Evolutionary conservation across 257 asterid species (phyloP), one percentile per base, ranked within the genome.

Genomic region (Plantago ovata): DNA sequence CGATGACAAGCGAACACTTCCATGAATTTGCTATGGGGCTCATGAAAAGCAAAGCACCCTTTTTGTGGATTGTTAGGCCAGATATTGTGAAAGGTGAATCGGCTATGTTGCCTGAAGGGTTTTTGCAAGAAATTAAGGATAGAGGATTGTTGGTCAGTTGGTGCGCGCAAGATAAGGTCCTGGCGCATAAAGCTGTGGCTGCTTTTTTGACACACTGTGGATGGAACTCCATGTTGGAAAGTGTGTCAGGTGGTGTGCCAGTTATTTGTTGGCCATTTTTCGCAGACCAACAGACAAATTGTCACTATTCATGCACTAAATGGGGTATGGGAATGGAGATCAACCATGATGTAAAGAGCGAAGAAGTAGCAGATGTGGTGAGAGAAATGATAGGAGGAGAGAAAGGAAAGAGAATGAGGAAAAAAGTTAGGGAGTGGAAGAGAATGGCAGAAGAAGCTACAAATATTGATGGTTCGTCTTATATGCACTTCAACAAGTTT

Each of bases 301-400:
- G 59, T 33, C 39, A 23, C 21, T 53, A 53, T 53, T n/a, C 39
- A 3, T 33, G 59, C 59, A 53, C 42, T 14, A 10, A 4, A 3
- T 53, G 59, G 59, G 59, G 59, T 28, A 53, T 53, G 0, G 59
- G 59, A 19, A 33, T 53, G 59, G 59, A 53, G 59, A 53, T 53
- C 14, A 32, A 53, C 15, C 21, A n/a, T 7, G 39, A 53, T n/a
- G 59, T 53, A 13, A 33, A 53, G 13, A 28, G 59, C 12, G 20
- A 53, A 7, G 23, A 53, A 53, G 59, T 53, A 0, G 59, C 38
- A n/a, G 23, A 33, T 10, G 1, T 53, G 18, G 59, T 53, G 0
- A 36, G 43, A 13, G 59, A 53, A n/a, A 23, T 53, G 59, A 20
- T 53, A 44, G 23, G 15, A 14, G 59, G 59, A 3, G 43, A 32